Evolutionary conservation across 495 filamentous ascomycete genomes (phyloP).

Genomic region (Extremus antarcticus): DNA sequence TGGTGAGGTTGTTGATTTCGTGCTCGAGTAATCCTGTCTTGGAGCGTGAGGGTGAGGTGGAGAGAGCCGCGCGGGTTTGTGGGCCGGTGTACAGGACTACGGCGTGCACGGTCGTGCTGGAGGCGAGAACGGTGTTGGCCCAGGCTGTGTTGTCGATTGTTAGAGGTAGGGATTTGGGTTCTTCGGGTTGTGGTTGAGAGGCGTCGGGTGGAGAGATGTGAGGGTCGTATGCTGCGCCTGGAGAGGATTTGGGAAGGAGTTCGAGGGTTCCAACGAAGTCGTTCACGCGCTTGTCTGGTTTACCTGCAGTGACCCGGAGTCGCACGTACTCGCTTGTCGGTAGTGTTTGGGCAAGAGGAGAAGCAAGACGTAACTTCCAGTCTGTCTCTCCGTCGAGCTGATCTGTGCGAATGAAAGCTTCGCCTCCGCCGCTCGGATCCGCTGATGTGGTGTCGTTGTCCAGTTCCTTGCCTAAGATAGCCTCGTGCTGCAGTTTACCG

Average conservation of each 20-base stretch:
- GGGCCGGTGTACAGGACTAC: slow-evolving; percentile 89
- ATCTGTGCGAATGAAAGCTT: slow-evolving; percentile 95
- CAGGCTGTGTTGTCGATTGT: slow-evolving; percentile 97
- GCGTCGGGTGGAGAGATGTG: slow-evolving; percentile 6
- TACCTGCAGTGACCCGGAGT: slow-evolving; percentile 69
- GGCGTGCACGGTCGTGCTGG: slow-evolving; percentile 74
- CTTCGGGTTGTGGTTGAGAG: slow-evolving; percentile 34
- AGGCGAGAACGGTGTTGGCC: slow-evolving; percentile 95
- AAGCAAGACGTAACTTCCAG: slow-evolving; percentile 90
- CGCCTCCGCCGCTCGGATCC: slow-evolving; percentile 41
- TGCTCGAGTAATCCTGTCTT: slow-evolving; percentile 89
- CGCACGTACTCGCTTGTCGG: slow-evolving; percentile 56
- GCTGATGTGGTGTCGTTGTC: slow-evolving; percentile 13
- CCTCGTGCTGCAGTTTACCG: slow-evolving; percentile 6
- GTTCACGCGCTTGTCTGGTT: slow-evolving; percentile 85
- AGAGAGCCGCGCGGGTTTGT: slow-evolving; percentile 88
- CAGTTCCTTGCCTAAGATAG: not conserved
- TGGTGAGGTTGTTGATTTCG: slow-evolving; percentile 96
- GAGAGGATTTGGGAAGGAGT: slow-evolving; percentile 27
- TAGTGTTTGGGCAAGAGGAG: slow-evolving; percentile 67
- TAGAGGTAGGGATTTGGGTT: slow-evolving; percentile 41
- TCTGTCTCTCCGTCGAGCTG: slow-evolving; percentile 98
- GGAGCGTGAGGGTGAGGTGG: slow-evolving; percentile 78
- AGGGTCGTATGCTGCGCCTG: slow-evolving; percentile 21
- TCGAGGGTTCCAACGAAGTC: slow-evolving; percentile 84